phyloP scores from a whole-genome alignment of 352 stramenopile genomes.

The Phytophthora foliorum region DNA sequence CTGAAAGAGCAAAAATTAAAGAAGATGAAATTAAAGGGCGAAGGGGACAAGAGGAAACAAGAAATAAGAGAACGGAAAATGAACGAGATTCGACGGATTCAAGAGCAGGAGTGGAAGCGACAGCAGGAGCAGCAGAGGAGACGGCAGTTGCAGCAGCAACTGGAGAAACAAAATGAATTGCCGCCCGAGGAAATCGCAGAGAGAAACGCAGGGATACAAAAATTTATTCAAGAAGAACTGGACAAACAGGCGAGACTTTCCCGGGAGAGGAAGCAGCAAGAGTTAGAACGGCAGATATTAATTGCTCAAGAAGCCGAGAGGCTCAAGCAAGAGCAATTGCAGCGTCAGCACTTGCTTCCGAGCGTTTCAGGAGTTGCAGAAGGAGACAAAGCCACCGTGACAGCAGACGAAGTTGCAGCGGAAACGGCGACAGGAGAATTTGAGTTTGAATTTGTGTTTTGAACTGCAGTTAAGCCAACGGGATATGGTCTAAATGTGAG shows the following conservation, averaged over 20 bases:
- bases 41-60: neutral
- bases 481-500: neutral
- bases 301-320: neutral
- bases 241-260: constrained; percentile 30
- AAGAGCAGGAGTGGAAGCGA: neutral
- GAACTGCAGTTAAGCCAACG: neutral
- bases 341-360: neutral
- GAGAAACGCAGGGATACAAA: constrained; percentile 31
- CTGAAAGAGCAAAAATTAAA: neutral
- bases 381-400: neutral
- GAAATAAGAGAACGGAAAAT: neutral
- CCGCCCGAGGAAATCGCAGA: constrained; percentile 20
- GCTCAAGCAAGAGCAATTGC: constrained; percentile 11
- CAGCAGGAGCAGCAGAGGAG: constrained; percentile 10
- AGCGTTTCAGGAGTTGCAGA: constrained; percentile 6
- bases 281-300: constrained; percentile 1
- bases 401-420: neutral
- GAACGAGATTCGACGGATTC: constrained; percentile 1
- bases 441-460: constrained; percentile 23
- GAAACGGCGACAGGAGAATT: neutral
- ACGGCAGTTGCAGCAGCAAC: neutral
- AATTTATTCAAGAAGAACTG: constrained; percentile 37
- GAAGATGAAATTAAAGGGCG: neutral
- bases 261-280: constrained; percentile 16
- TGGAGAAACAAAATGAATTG: constrained; percentile 14